Evolutionary conservation across 352 stramenopile species (phyloP), one percentile per base, ranked within the genome.

Genomic region (Albugo laibachii): DNA sequence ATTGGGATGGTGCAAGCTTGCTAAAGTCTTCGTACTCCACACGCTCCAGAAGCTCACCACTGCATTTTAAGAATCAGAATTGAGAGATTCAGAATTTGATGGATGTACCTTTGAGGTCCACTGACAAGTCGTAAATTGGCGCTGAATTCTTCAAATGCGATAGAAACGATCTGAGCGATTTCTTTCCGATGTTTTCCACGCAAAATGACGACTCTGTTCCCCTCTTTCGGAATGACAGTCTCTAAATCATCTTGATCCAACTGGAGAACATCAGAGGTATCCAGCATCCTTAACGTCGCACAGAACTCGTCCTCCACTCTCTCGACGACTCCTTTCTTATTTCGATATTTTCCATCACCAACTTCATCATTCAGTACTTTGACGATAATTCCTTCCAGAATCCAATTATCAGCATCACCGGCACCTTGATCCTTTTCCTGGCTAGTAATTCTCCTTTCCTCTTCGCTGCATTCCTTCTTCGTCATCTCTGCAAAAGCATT

Each of bases 351-450:
- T 19, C 91, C 86, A 14, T 75, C 68, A 1, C 70, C 80, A 3
- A 97, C 59, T 34, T 83, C 87, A 62, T 95, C 95, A 54, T 95
- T 95, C 49, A 94, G 77, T 36, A 97, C 71, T 50, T 96, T 95
- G 20, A 98, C 89, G 3, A 97, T 57, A 51, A 97, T 96, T 20
- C 80, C 69, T 27, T 55, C 71, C 1, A 73, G 62, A 31, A 98
- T 50, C 93, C 93, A 98, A 57, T 95, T 73, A 41, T 95, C 19
- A 82, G 48, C 0, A 54, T 57, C 27, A 47, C 47, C 11, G 21
- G 14, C 8, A 40, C 5, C 5, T 31, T 18, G 5, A 39, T n/a
- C 36, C n/a, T 31, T n/a, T 46, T 40, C 5, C 48, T 35, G 13
- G 13, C n/a, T n/a, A 15, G 37, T 43, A 13, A 54, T 34, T 38